Evolutionary conservation across 352 stramenopile species (phyloP).

Genomic region (Phytopythium ostracodes): DNA sequence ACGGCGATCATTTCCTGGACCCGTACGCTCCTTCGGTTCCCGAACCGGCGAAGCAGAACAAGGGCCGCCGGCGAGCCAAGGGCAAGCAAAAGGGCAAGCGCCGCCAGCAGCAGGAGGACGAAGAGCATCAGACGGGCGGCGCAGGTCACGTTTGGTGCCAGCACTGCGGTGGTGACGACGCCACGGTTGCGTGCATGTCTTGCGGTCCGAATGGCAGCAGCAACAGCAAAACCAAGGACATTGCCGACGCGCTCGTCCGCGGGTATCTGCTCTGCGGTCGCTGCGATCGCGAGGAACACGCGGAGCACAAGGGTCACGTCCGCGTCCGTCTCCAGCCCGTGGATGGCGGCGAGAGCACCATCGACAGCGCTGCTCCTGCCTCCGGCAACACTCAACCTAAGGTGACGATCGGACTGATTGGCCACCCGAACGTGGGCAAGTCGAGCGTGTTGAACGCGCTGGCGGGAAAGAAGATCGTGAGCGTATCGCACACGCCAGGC

Average conservation of each 20-base stretch:
- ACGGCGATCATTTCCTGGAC: constrained; percentile 15
- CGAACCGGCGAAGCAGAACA: constrained; percentile 24
- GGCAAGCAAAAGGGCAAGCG: constrained; percentile 55
- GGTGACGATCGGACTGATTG: constrained; percentile 85
- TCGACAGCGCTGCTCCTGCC: constrained; percentile 17
- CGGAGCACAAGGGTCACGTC: constrained; percentile 55
- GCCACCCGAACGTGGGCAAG: constrained; percentile 88
- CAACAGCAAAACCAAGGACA: constrained; percentile 33
- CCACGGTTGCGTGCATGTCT: constrained; percentile 60
- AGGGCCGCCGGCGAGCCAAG: constrained; percentile 30
- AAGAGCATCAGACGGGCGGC: constrained; percentile 4
- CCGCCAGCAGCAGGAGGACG: constrained; percentile 7
- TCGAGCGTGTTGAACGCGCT: constrained; percentile 85
- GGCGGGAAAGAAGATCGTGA: constrained; percentile 84
- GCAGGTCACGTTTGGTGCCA: constrained; percentile 39
- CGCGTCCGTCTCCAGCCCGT: constrained; percentile 40
- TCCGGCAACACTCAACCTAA: constrained; percentile 25
- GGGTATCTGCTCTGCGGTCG: constrained; percentile 66
- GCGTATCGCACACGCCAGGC: constrained; percentile 80
- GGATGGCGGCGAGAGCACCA: constrained; percentile 17
- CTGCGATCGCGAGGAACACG: constrained; percentile 70
- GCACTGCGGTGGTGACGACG: constrained; percentile 68
- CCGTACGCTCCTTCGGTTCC: constrained; percentile 6
- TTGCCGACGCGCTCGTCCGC: constrained; percentile 47
- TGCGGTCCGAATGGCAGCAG: constrained; percentile 25